These are phyloP conservation scores for Cyclotella distinguenda DNA, from an alignment of 108 stramenopile genomes.

Conservation along the genomic window DNA sequence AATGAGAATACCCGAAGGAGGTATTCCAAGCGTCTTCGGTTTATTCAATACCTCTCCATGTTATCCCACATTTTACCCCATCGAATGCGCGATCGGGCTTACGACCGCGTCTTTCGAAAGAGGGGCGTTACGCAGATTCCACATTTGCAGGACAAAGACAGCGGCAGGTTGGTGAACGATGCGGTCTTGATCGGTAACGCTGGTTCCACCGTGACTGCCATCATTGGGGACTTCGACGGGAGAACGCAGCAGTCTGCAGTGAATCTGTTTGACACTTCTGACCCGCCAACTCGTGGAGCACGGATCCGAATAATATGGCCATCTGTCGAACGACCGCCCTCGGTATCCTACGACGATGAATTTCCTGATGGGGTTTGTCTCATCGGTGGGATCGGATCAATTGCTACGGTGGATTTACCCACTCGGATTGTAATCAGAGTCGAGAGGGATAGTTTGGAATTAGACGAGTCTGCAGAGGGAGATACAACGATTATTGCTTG, in stretches of 20 bases:
- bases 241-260: not conserved
- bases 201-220: not conserved
- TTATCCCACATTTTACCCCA: constrained; percentile 1
- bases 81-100: not conserved
- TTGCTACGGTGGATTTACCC: constrained; percentile 38
- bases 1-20: not conserved
- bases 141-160: constrained; percentile 12
- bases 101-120: not conserved
- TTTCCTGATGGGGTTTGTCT: constrained; percentile 43
- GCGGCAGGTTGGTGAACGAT: constrained; percentile 45
- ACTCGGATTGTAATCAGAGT: constrained; percentile 38
- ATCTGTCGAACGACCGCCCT: constrained; percentile 4
- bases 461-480: constrained; percentile 13
- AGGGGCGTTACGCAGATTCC: constrained; percentile 27
- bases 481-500: constrained; percentile 41
- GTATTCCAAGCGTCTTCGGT: not conserved
- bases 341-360: constrained; percentile 39
- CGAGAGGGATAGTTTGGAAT: constrained; percentile 30
- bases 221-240: not conserved
- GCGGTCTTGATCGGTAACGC: constrained; percentile 25
- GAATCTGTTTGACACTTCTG: constrained; percentile 24
- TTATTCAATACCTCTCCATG: constrained; percentile 2
- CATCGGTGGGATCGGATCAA: constrained; percentile 27
- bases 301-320: constrained; percentile 29
- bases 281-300: constrained; percentile 26